Conservation (phyloP, 805 yeast species). For the Candida silvatica region DNA sequence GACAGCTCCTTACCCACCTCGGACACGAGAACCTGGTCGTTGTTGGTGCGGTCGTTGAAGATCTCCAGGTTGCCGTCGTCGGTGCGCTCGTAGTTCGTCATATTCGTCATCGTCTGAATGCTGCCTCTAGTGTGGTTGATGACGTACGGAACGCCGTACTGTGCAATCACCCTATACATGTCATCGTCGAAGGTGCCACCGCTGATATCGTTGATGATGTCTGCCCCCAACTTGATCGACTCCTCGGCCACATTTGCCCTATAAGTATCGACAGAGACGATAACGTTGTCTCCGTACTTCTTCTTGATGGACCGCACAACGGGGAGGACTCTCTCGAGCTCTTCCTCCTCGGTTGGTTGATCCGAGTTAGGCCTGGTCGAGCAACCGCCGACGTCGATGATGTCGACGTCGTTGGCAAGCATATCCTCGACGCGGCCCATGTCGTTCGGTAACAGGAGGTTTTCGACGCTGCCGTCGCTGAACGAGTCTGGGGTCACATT, state of each 20-base stretch:
- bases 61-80: slow-evolving; percentile 18
- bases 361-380: slow-evolving; percentile 83
- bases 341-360: slow-evolving; percentile 57
- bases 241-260: slow-evolving; percentile 65
- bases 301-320: slow-evolving; percentile 52
- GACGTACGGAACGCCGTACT: slow-evolving; percentile 65
- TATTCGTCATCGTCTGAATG: slow-evolving; percentile 58
- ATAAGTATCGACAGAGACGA: slow-evolving; percentile 86
- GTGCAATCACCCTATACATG: slow-evolving; percentile 65
- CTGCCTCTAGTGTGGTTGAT: slow-evolving; percentile 83
- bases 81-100: slow-evolving; percentile 42
- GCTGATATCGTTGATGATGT: slow-evolving; percentile 85
- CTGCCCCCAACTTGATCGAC: slow-evolving; percentile 71
- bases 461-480: slow-evolving; percentile 71
- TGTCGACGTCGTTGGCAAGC: slow-evolving; percentile 54
- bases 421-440: slow-evolving; percentile 38
- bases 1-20: slow-evolving; percentile 63
- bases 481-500: slow-evolving; percentile 94
- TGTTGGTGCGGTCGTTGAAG: slow-evolving; percentile 5
- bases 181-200: slow-evolving; percentile 64
- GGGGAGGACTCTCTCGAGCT: slow-evolving; percentile 62
- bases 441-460: slow-evolving; percentile 29
- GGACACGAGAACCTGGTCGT: slow-evolving; percentile 28
- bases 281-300: slow-evolving; percentile 23
- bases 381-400: slow-evolving; percentile 90